phyloP scores from a whole-genome alignment of 2,329 filamentous ascomycete species.

The Cladobotryum protrusum region DNA sequence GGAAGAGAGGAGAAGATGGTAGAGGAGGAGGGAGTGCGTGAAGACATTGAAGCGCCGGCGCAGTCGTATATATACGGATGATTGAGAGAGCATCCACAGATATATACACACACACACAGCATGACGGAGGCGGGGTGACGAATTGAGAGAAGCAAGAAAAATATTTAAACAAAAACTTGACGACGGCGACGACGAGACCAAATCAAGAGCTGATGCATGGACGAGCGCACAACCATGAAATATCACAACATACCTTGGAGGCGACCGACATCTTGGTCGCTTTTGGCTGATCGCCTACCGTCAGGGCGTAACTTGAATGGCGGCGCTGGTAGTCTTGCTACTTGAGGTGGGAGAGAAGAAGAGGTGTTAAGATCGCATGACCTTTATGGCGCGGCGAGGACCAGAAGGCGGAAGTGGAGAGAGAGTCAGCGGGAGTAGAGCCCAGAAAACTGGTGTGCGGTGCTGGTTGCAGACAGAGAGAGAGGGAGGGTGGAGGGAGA shows the following conservation, averaged over 20 bases:
- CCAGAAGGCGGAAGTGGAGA: constrained; percentile 4
- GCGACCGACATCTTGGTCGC: constrained; percentile 56
- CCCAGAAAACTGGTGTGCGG: constrained; percentile 8
- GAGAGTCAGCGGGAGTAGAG: constrained; percentile 7
- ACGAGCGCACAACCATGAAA: background rate
- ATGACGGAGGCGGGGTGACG: constrained; percentile 1
- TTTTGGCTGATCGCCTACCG: constrained; percentile 46
- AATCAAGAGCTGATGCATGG: background rate
- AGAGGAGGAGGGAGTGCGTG: background rate
- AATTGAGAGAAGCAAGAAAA: constrained; percentile 3
- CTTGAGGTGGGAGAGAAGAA: constrained; percentile 24
- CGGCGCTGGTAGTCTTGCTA: constrained; percentile 27
- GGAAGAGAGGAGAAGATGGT: background rate
- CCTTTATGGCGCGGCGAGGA: constrained; percentile 20
- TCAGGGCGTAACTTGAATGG: constrained; percentile 30
- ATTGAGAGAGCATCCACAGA: background rate
- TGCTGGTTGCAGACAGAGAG: background rate
- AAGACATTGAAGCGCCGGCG: background rate
- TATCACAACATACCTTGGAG: constrained; percentile 44
- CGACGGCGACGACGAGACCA: background rate
- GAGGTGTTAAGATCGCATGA: constrained; percentile 33
- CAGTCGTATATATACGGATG: background rate
- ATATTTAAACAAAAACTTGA: background rate
- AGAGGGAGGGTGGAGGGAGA: background rate
- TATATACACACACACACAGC: background rate